Base-by-base conservation (phyloP, 2,329 filamentous ascomycete species). In the Beauveria asiatica region DNA sequence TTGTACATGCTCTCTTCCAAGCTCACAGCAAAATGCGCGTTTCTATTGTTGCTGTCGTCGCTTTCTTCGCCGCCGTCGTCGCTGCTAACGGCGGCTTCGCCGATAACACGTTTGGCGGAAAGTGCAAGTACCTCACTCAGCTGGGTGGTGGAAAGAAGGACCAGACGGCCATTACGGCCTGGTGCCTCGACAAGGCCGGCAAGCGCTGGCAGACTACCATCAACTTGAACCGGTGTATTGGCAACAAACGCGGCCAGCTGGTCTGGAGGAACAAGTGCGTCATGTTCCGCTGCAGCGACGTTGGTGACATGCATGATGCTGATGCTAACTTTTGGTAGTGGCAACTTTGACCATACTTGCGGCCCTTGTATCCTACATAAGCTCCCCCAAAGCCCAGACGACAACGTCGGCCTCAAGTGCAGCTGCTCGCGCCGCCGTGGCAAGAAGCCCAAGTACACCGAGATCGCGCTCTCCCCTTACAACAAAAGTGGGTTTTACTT, bases 301-400 rank as follows among this genome's bases (percentile, higher is more conserved):
- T n/a, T 4, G 17, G 44, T 21, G 44, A 46, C 9, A 10, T 11
- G 5, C 9, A 10, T 11, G 5, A 16, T 3, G 7, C 21, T 25
- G 6, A 48, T 27, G 11, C 19, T 16, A 33, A 23, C 21, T 27
- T 9, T 8, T 23, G 4, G 46, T 48, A 57, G 54, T 25, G 54
- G 54, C 9, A 48, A 57, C 19, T 57, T 57, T 57, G 54, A 57
- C 39, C 42, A 57, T 8, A 48, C 25, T n/a, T 57, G 54, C 54
- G 2, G 19, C 19, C 44, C 27, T 13, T 57, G 54, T 44, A 13
- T 19, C 9, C 1, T 57, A 3, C 30, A 11, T 44, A 17, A 33
- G 25, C 42, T 57, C 17, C 10, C 37, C 16, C n/a, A 48, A n/a
- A 44, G 54, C 13, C 42, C 54, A 11, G 16, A n/a, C 11, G 8